Evolutionary conservation across 1,284 basidiomycete genomes (phyloP), one percentile per base, ranked within the genome.

Genomic region (Laetiporus sulphureus): DNA sequence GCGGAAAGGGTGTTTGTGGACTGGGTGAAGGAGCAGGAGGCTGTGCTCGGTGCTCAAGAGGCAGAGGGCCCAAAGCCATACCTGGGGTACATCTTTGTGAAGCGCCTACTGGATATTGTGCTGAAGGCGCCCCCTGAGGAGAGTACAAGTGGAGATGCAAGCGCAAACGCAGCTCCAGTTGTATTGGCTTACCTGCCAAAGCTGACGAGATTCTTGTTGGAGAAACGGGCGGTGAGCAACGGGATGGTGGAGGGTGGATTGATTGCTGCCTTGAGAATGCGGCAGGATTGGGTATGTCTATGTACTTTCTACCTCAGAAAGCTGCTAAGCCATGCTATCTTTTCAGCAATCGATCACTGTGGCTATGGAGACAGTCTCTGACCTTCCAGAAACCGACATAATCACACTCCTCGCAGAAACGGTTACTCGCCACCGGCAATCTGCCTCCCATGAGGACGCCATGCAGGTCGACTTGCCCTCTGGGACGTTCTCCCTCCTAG

Each of bases 211-310:
- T 67, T 69, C 55, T 65, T 87, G 19, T 60, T 88, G 4, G 66
- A 74, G 54, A 66, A 62, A 40, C 61, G 68, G 3, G 64, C 72
- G 3, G 71, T 85, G 13, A 77, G 71, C 42, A 67, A 72, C 24
- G 68, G 64, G 21, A 83, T 86, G 79, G 52, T 84, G 11, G 63
- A 73, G 2, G 71, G 69, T 16, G 78, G 76, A 3, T 55, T 87
- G 13, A 50, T 87, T 22, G 62, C 63, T 10, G 65, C 65, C 4
- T 57, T 88, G 29, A 62, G 67, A 32, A 55, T 65, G 40, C 70
- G 67, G 42, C 65, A 68, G 34, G 85, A 87, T 52, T 87, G 83
- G 84, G 84, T 85, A 55, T 44, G 74, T 58, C 32, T 21, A 16
- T n/a, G 21, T 12, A 20, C 24, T 37, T 11, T 32, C 29, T n/a